Evolutionary conservation across 192 early-diverging fungal species (phyloP), one percentile per base, ranked within the genome.

Genomic region (Backusella westeae): DNA sequence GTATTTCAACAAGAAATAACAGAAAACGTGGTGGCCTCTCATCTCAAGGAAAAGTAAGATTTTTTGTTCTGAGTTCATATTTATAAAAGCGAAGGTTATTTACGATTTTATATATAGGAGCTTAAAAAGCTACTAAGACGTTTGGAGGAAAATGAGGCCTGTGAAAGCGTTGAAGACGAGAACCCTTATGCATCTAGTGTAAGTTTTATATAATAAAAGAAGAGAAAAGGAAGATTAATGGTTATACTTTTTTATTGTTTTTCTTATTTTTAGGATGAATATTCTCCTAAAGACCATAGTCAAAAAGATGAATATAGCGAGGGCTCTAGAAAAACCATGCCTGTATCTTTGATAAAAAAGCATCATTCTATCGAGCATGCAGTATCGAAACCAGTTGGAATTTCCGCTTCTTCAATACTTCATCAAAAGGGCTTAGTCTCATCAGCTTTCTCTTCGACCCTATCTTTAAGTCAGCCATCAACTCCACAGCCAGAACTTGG

Each of bases 91-190:
- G 3, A 15, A 2, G 15, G 3, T 5, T 44, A 44, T 12, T 14
- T 44, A 44, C 14, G 4, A 38, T 38, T 44, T 12, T 46, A 26
- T 15, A 41, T 29, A 35, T 82, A 87, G 74, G 82, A 89, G 36
- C 67, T 94, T 75, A 86, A 86, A 49, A 92, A 92, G 77, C 81
- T 90, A 0, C 80, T 93, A 10, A 77, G 87, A 39, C 88, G 91
- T 67, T 68, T 87, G 34, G 91, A 93, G 73, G 84, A 84, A 59
- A 91, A 92, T 76, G 78, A 82, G 38, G 88, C 76, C 0, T 89
- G 91, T 77, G 92, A 87, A 26, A 89, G 87, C 75, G 88, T 88
- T 38, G 83, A 85, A 35, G 87, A 90, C 21, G 78, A 75, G 19
- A 85, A 87, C 82, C 85, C 87, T 1, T 87, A 91, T 82, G 85